Evolutionary conservation across 345 rosid genomes (phyloP), one percentile per base, ranked within the genome.

Genomic region (Brassica napus): DNA sequence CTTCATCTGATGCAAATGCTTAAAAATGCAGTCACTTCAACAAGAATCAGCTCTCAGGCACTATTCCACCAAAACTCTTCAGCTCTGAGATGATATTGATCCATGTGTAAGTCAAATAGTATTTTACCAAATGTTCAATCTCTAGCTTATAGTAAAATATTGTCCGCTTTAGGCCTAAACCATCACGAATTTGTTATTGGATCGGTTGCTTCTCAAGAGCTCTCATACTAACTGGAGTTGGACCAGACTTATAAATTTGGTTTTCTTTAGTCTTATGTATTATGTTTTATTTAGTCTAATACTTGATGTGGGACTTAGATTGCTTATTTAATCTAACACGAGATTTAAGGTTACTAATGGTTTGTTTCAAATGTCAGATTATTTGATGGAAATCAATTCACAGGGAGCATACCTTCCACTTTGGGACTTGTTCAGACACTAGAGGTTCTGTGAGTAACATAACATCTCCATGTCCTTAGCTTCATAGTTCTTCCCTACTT

Each of bases 401-500:
- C 72, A 18, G 98, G 97, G 65, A 65, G 68, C n/a, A 87, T 95
- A 73, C 98, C 99, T 1, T 34, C 88, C 42, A 68, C 94, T 10
- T 42, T 93, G 79, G 96, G 89, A 83, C 82, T 61, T 0, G 88
- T 95, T 83, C 89, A 84, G 88, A 88, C 94, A 12, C 97, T 95
- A 34, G 99, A 95, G 85, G 97, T 88, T 90, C 94, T 93, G 98
- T 95, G 87, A 95, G 99, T 95, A 21, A 71, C 73, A 65, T 58
- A 63, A 15, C 26, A 54, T 21, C 26, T 23, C n/a, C 35, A 1
- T 30, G 23, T 68, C 31, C 32, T 30, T 69, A 7, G 16, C 67
- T 71, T 71, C 62, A 32, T 59, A 9, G 7, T 12, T 68, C 55
- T 42, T 37, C 44, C 10, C 55, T 30, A 69, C 10, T 30, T 30